phyloP scores from a whole-genome alignment of 345 rosid species.

The Ceriops decandra region DNA sequence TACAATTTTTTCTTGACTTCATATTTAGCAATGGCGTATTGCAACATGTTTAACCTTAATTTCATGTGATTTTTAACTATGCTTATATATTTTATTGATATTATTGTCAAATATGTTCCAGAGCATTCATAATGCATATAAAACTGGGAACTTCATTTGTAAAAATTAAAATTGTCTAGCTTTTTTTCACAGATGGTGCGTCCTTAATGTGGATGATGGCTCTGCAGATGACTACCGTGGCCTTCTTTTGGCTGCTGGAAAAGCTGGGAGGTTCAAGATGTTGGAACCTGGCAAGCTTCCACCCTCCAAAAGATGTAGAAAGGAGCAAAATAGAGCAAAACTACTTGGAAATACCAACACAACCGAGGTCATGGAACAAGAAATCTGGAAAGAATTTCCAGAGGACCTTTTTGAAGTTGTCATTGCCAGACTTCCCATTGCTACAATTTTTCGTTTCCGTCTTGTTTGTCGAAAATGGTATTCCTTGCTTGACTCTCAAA shows the following conservation, averaged over 20 bases:
- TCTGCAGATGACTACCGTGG: slow-evolving; percentile 63
- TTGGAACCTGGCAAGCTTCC: slow-evolving; percentile 70
- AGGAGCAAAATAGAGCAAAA: slow-evolving; percentile 64
- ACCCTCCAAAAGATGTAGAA: slow-evolving; percentile 62
- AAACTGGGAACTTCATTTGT: neutral
- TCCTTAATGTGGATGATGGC: slow-evolving; percentile 50
- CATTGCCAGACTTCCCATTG: slow-evolving; percentile 83
- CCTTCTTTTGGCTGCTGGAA: slow-evolving; percentile 73
- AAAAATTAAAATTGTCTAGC: slow-evolving; percentile 1
- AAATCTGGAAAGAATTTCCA: slow-evolving; percentile 91
- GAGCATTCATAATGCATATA: neutral
- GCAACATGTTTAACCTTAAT: slow-evolving; percentile 1
- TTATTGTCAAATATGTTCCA: neutral
- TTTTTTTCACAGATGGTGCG: slow-evolving; percentile 55
- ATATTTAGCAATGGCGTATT: neutral
- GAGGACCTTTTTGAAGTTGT: slow-evolving; percentile 91
- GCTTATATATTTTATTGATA: neutral
- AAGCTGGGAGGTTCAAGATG: slow-evolving; percentile 57
- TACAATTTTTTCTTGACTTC: too few relatives aligned
- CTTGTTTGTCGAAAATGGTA: slow-evolving; percentile 86
- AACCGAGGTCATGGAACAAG: slow-evolving; percentile 62
- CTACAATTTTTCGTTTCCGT: slow-evolving; percentile 85
- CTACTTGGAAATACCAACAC: slow-evolving; percentile 30
- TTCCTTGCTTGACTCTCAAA: slow-evolving; percentile 60
- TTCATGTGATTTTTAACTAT: neutral